Conservation (phyloP, 1,284 basidiomycete genomes). For the Hypsizygus ulmarius region DNA sequence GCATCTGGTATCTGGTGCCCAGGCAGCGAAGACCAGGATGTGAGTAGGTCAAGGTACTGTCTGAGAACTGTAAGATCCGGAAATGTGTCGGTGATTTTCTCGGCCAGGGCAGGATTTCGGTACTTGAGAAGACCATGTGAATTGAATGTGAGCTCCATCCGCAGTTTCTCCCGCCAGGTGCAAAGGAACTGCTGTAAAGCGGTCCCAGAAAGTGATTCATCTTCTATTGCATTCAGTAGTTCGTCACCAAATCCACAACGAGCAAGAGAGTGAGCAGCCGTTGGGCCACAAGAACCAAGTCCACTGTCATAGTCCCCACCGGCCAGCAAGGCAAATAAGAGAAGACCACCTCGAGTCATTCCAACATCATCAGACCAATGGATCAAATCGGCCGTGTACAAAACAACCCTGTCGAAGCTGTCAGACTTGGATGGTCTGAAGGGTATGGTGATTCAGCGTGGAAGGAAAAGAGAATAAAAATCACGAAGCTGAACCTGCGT, state of each 20-base stretch:
- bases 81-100: conserved; percentile 15
- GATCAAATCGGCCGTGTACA: conserved; percentile 16
- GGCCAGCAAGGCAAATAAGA: conserved; percentile 24
- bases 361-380: conserved; percentile 7
- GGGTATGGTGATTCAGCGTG: no score
- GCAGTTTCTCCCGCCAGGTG: conserved; percentile 17
- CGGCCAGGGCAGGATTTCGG: conserved; percentile 8
- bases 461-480: no score
- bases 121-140: conserved; percentile 4
- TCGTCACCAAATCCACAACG: conserved; percentile 14
- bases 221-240: conserved; percentile 16
- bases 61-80: conserved; percentile 11
- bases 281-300: conserved; percentile 16
- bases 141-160: conserved; percentile 9
- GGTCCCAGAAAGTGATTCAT: background rate
- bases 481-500: conserved; percentile 18
- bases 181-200: conserved; percentile 7
- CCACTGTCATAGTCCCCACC: conserved; percentile 26
- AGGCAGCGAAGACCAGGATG: conserved; percentile 14
- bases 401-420: conserved; percentile 8
- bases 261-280: conserved; percentile 18
- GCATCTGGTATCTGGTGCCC: background rate
- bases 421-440: background rate
- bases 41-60: conserved; percentile 18
- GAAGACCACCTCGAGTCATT: conserved; percentile 17